phyloP scores from a whole-genome alignment of 1,139 yeast genomes.

The Blastobotrys elegans region DNA sequence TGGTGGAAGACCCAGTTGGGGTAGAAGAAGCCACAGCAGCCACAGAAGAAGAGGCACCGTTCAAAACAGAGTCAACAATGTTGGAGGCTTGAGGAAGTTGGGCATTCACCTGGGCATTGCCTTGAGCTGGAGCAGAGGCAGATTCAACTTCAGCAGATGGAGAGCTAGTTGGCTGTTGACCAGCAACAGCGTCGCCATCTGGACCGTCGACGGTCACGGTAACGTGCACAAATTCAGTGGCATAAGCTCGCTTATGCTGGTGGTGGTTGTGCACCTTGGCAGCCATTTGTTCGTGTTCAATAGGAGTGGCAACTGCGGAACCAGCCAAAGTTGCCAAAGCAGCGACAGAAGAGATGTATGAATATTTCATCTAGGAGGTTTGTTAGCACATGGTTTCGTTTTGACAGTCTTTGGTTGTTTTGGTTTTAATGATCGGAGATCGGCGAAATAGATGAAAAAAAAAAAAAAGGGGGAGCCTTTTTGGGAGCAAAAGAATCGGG shows the following conservation, averaged over 20 bases:
- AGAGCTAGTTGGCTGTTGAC: constrained; percentile 19
- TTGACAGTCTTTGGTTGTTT: background rate
- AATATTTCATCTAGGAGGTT: constrained; percentile 25
- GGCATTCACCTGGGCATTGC: constrained; percentile 28
- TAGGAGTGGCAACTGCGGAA: constrained; percentile 39
- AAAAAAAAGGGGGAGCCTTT: background rate
- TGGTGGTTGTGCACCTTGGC: constrained; percentile 39
- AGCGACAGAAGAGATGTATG: constrained; percentile 33
- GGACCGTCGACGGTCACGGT: constrained; percentile 57
- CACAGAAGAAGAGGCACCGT: constrained; percentile 28
- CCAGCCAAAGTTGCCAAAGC: constrained; percentile 40
- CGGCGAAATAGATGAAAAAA: background rate
- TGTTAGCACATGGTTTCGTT: background rate
- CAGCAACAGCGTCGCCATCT: constrained; percentile 47
- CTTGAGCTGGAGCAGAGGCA: constrained; percentile 27
- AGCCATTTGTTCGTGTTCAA: constrained; percentile 16
- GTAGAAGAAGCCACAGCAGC: constrained; percentile 26
- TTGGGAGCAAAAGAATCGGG: too few relatives aligned
- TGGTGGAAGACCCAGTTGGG: constrained; percentile 28
- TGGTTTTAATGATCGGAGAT: background rate
- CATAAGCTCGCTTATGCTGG: constrained; percentile 58
- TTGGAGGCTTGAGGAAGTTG: constrained; percentile 19
- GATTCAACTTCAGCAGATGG: constrained; percentile 15
- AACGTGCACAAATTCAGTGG: constrained; percentile 75
- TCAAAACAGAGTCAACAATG: constrained; percentile 18